Evolutionary conservation across 2,329 filamentous ascomycete species (phyloP), one percentile per base, ranked within the genome.

Genomic region (Magnaporthiopsis poae): DNA sequence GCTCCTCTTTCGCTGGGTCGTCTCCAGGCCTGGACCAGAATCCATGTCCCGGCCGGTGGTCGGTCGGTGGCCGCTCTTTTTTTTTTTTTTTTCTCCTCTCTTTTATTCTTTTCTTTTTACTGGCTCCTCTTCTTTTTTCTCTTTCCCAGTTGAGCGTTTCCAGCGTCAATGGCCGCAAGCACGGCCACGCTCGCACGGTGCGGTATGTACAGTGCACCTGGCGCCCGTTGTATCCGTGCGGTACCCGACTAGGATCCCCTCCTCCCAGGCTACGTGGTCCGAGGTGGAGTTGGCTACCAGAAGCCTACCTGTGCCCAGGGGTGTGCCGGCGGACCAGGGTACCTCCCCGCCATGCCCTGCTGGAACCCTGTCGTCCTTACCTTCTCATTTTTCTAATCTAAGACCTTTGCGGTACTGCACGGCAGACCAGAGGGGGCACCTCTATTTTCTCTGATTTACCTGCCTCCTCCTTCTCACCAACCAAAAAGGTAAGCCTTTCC

Each of bases 371-470:
- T 60, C 63, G 63, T 29, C 65, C 65, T 66, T 66, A 31, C 65
- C 64, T 67, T 67, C 35, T 67, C 66, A 63, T 65, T 69, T 64
- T 67, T 63, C 64, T 65, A 69, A 68, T 68, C 71, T 69, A 69
- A 69, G 68, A 68, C 71, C 66, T 69, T 69, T 71, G 65, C 69
- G 70, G 71, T 68, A 69, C 66, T 71, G 69, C 67, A 70, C 69
- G 69, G 68, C 68, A 72, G 68, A 69, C 69, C 68, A 68, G 71
- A 70, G 69, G 66, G 31, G 67, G 67, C 27, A 65, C 67, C 64
- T 70, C 67, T 68, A 67, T 64, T 61, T 64, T 62, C 36, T 62
- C 65, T 63, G 70, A 71, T 71, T 70, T 68, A 68, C 66, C 69
- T 67, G 66, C 67, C 68, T 69, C 69, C 68, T 70, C 67, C 67